Evolutionary conservation across 2,329 filamentous ascomycete species (phyloP), one percentile per base, ranked within the genome.

Genomic region (Exophiala sp.): DNA sequence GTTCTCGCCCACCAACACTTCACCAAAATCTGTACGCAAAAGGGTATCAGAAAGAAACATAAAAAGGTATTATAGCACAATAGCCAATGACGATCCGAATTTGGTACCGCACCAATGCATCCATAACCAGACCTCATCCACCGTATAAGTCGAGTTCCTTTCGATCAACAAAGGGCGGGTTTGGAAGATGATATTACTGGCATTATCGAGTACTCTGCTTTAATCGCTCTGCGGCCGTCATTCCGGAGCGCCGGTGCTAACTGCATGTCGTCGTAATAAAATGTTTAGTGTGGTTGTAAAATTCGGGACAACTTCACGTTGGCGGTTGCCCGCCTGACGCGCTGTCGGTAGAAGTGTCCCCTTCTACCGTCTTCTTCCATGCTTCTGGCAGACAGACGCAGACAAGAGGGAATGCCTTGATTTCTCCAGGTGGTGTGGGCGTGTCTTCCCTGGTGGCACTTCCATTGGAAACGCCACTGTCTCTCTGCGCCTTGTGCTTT

Each of bases 331-430:
- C 59, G 30, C 49, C 57, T 55, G 79, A 82, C 47, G 74, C 77
- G 8, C 78, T 76, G 63, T 85, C 82, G 2, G 81, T 83, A 22
- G 82, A 85, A 24, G 79, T 78, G 63, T 96, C 90, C 52, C 89
- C 88, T 58, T 97, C 91, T 61, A 97, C 95, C 1, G 91, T 97
- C 71, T 93, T 95, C 64, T 84, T 82, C 91, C 91, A 98, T 68
- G 96, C 90, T 64, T 95, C 87, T 21, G 91, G 93, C 24, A 95
- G 74, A 68, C 93, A 97, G 35, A 97, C 88, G 65, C 91, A 98
- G 43, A 98, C 91, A 56, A 98, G 77, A 21, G 93, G 93, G 76
- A 97, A 97, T 24, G 93, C 93, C 69, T 97, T 97, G 73, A 97
- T 93, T 66, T 97, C 91, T 52, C 88, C 88, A 49, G 77, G 75